Base-by-base conservation (phyloP, 73 alveolate species). In the Stentor coeruleus region DNA sequence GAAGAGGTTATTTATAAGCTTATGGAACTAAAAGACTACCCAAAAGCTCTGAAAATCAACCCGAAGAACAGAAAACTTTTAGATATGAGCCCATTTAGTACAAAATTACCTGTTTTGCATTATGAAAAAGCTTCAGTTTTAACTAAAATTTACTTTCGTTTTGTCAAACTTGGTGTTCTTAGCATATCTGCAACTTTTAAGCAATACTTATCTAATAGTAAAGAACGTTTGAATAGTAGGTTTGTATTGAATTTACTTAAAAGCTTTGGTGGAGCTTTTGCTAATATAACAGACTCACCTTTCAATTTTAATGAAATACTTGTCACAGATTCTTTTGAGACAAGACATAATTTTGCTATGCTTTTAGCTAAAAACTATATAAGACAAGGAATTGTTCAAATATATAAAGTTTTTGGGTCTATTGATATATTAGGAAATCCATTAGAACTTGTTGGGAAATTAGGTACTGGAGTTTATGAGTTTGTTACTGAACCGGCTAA, bases 401-500 rank as follows among this genome's bases (percentile, higher is more conserved):
- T 93, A 42, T 93, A 93, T 66, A 95, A 95, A 77, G 80, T 95
- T 2, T 6, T 95, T 4, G 99, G 99, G 31, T 76, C 93, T 57
- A 73, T 90, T 38, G 98, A 95, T 84, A 76, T 95, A 3, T 74
- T 95, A 20, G 99, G 99, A n/a, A 95, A 95, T 80, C 99, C 99
- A 41, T 95, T 95, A 3, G 93, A 95, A 59, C 91, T 95, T 36
- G 85, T 95, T 3, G 95, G 92, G 79, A 95, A 93, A 76, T 87
- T 95, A 0, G 99, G 99, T n/a, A 91, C 97, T 6, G 99, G 99
- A 3, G 95, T 95, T 4, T 93, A 91, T 83, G 97, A 93, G 85
- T 91, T 95, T 87, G 88, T 93, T 37, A 95, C 89, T 86, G 99
- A 93, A 66, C 99, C 99, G 0, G 85, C 94, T 60, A 93, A 93